A percentile compares a stretch with the other conserved stretches of the same genome.
Conservation (phyloP, 2,329 filamentous ascomycete genomes). For the Fusarium albosuccineum region DNA sequence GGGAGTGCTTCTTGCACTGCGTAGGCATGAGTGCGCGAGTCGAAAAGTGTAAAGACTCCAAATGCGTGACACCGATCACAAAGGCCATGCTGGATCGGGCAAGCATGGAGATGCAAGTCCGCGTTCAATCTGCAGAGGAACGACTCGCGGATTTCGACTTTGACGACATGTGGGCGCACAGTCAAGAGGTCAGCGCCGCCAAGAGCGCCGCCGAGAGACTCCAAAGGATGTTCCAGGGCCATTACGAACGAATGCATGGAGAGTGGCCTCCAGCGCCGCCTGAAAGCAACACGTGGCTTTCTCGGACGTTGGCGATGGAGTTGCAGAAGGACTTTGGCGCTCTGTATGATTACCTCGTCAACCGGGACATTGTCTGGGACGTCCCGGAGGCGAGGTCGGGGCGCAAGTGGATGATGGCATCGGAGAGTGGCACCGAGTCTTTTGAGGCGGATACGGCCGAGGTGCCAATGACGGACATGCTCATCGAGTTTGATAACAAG, state of each 20-base stretch:
- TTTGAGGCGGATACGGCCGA: conserved; percentile 66
- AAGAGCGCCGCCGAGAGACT: conserved; percentile 70
- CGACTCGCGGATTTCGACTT: conserved; percentile 72
- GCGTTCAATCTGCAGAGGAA: conserved; percentile 72
- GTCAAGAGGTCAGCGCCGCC: conserved; percentile 61
- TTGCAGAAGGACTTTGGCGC: conserved; percentile 77
- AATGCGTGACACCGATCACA: conserved; percentile 70
- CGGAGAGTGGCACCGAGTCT: conserved; percentile 57
- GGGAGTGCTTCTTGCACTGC: conserved; percentile 75
- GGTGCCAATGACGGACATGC: conserved; percentile 75
- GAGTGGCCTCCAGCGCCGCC: conserved; percentile 74
- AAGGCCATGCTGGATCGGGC: conserved; percentile 73
- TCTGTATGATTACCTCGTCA: conserved; percentile 78
- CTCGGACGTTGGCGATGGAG: conserved; percentile 65
- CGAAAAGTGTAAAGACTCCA: conserved; percentile 68
- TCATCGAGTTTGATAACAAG: conserved; percentile 74
- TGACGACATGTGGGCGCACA: conserved; percentile 69
- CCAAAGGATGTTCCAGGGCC: conserved; percentile 69
- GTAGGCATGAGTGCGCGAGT: conserved; percentile 71
- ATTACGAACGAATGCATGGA: conserved; percentile 70
- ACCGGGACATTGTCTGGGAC: conserved; percentile 76
- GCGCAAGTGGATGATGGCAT: conserved; percentile 75
- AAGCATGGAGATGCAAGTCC: conserved; percentile 71
- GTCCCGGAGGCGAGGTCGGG: conserved; percentile 70
- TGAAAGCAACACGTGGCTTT: conserved; percentile 68